Evolutionary conservation across 2,329 filamentous ascomycete genomes (phyloP).

Genomic region (Mariannaea elegans): DNA sequence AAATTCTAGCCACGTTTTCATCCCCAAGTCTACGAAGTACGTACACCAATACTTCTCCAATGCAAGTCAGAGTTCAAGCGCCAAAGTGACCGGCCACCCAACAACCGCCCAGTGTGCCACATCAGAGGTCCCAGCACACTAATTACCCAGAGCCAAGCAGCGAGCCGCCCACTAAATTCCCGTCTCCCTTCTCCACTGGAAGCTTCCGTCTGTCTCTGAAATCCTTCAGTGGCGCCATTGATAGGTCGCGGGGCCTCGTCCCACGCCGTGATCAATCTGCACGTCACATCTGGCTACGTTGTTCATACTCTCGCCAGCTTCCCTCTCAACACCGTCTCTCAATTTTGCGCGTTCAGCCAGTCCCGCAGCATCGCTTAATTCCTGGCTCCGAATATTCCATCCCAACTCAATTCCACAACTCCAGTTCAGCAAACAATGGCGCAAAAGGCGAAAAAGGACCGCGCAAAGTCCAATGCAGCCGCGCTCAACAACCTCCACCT

Average conservation of each 20-base stretch:
- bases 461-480: conserved; percentile 79
- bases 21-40: no score
- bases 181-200: conserved; percentile 7
- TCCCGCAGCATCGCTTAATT: neutral
- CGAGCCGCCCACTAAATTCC: conserved; percentile 10
- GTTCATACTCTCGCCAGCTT: conserved; percentile 5
- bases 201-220: conserved; percentile 9
- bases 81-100: conserved; percentile 7
- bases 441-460: conserved; percentile 70
- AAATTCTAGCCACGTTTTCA: no score
- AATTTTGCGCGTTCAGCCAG: neutral
- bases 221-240: conserved; percentile 16
- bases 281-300: conserved; percentile 15
- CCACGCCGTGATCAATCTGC: conserved; percentile 6
- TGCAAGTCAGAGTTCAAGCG: neutral
- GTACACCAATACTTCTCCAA: neutral
- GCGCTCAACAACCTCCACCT: conserved; percentile 85
- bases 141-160: neutral
- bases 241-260: neutral
- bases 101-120: neutral
- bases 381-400: neutral
- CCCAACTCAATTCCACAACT: neutral
- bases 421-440: conserved; percentile 54
- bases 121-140: neutral
- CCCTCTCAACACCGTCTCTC: neutral